phyloP scores from a whole-genome alignment of 2,329 filamentous ascomycete species.

The Paecilomyces niveus region DNA sequence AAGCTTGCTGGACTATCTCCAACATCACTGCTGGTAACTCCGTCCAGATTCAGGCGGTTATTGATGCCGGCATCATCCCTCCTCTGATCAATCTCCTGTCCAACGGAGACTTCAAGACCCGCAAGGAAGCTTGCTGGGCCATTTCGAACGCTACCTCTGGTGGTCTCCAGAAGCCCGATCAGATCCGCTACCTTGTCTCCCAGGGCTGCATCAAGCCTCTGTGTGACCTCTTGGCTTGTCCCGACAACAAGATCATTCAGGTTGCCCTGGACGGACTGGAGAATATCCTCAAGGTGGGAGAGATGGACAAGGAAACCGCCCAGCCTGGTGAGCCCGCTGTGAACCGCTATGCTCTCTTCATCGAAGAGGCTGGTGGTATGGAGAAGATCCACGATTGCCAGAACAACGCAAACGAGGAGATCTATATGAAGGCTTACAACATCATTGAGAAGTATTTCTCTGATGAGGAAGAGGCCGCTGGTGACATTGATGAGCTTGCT shows the following conservation, averaged over 20 bases:
- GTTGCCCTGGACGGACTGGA: conserved; percentile 95
- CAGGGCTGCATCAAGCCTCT: conserved; percentile 96
- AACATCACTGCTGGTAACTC: conserved; percentile 99
- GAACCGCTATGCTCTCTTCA: conserved; percentile 96
- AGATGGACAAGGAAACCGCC: conserved; percentile 88
- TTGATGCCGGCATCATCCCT: conserved; percentile 94
- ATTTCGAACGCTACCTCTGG: conserved; percentile 98
- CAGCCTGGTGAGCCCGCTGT: conserved; percentile 49
- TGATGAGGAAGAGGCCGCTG: conserved; percentile 78
- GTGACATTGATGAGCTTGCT: conserved; percentile 73
- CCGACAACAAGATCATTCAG: conserved; percentile 99
- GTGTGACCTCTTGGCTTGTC: conserved; percentile 89
- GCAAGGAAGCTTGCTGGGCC: conserved; percentile 98
- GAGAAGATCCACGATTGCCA: conserved; percentile 99
- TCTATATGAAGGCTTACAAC: conserved; percentile 99
- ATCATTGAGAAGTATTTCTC: conserved; percentile 99
- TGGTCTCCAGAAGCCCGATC: conserved; percentile 95
- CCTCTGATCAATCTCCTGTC: conserved; percentile 92
- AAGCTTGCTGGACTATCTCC: conserved; percentile 99
- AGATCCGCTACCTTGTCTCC: conserved; percentile 89
- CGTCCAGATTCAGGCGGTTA: conserved; percentile 90
- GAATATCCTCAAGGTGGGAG: conserved; percentile 99
- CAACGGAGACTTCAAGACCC: conserved; percentile 97
- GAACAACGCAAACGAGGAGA: conserved; percentile 99
- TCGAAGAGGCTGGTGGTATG: conserved; percentile 98